Conservation (phyloP, 2,329 filamentous ascomycete genomes). For the Colletotrichum sp. region DNA sequence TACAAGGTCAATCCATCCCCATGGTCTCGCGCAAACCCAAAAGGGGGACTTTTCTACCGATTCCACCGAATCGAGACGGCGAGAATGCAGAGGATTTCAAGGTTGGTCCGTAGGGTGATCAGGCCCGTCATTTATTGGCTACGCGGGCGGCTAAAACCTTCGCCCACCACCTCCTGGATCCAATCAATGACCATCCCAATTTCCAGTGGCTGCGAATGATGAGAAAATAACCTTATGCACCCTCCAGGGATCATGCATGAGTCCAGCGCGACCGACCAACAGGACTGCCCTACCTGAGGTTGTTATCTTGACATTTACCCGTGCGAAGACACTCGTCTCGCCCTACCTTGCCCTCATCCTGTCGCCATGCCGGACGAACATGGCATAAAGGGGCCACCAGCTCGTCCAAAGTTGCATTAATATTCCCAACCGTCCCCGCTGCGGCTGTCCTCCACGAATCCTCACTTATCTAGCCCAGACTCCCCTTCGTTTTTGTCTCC, state of each 20-base stretch:
- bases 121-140: not conserved
- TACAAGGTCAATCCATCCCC: not conserved
- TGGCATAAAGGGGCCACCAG: not conserved
- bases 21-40: not conserved
- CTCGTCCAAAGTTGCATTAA: not conserved
- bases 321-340: not conserved
- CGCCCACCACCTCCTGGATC: not conserved
- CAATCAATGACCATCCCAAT: not conserved
- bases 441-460: not conserved
- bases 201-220: not conserved
- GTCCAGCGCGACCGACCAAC: not conserved
- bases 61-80: not conserved
- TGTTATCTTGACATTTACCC: not conserved
- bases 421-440: not conserved
- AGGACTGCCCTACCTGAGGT: not conserved
- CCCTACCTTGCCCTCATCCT: not conserved
- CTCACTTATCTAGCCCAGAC: not conserved
- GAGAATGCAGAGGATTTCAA: not conserved
- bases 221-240: slow-evolving; percentile 1
- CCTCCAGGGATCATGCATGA: not conserved
- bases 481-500: not conserved
- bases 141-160: not conserved
- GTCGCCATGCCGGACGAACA: not conserved
- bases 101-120: not conserved
- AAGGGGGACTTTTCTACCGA: not conserved